Conservation (phyloP, 169 alveolate genomes). For the Plasmodium inui region DNA sequence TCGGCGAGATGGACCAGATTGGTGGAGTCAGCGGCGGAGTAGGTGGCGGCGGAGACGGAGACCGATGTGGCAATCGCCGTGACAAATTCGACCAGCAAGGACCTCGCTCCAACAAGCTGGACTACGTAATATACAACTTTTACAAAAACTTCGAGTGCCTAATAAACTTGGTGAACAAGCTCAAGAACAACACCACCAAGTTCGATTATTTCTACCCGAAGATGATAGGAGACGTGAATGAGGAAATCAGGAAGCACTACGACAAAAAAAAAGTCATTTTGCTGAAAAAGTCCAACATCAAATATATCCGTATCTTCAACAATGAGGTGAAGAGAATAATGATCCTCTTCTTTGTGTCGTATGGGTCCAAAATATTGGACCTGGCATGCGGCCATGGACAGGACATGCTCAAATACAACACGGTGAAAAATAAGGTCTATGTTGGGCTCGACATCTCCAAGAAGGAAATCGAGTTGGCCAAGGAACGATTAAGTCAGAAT, state of each 20-base stretch:
- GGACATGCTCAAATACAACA: conserved; percentile 89
- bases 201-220: conserved; percentile 85
- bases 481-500: conserved; percentile 84
- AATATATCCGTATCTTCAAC: conserved; percentile 85
- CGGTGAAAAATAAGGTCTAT: conserved; percentile 84
- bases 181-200: conserved; percentile 37
- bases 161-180: conserved; percentile 35
- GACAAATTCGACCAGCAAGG: background rate
- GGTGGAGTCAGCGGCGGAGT: background rate
- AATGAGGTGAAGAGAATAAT: conserved; percentile 87
- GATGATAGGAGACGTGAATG: conserved; percentile 87
- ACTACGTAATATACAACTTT: conserved; percentile 49
- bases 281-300: conserved; percentile 86
- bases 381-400: conserved; percentile 94
- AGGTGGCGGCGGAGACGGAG: background rate
- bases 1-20: background rate
- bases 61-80: background rate
- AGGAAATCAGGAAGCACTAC: conserved; percentile 86
- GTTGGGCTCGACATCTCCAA: conserved; percentile 91
- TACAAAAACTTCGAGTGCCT: conserved; percentile 60
- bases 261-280: conserved; percentile 86
- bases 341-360: conserved; percentile 79
- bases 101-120: conserved; percentile 16
- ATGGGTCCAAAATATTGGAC: conserved; percentile 85
- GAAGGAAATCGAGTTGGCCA: conserved; percentile 89